phyloP scores from a whole-genome alignment of 2,329 filamentous ascomycete species.

The Talaromyces piceae region DNA sequence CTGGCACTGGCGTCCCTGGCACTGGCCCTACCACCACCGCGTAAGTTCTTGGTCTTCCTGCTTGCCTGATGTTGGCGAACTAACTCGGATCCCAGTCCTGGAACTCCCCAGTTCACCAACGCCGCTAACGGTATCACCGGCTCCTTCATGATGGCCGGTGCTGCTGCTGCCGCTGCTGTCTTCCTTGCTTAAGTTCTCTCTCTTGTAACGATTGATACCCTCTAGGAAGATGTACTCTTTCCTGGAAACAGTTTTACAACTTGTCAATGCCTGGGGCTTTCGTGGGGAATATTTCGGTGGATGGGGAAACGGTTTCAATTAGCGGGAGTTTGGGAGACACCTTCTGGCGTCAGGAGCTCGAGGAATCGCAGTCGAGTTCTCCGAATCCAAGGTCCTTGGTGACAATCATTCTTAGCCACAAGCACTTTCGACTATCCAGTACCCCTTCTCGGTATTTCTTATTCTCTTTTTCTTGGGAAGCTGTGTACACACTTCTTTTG shows the following conservation, averaged over 20 bases:
- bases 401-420: not conserved
- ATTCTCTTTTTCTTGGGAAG: not conserved
- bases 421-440: not conserved
- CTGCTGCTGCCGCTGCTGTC: conserved; percentile 24
- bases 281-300: not conserved
- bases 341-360: not conserved
- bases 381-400: not conserved
- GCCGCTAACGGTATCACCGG: conserved; percentile 21
- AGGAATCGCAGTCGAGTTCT: not conserved
- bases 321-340: not conserved
- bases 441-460: not conserved
- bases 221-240: conserved; percentile 9
- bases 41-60: not conserved
- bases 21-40: conserved; percentile 8
- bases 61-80: not conserved
- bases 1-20: conserved; percentile 13
- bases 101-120: conserved; percentile 22
- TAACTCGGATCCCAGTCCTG: conserved; percentile 11
- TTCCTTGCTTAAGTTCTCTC: conserved; percentile 26
- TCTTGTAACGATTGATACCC: conserved; percentile 23
- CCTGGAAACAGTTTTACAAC: not conserved
- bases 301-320: not conserved
- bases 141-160: conserved; percentile 25
- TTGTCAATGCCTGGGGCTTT: not conserved
- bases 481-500: not conserved